Evolutionary conservation across 2,329 filamentous ascomycete species (phyloP).

Genomic region (Sordariomycetes sp.): DNA sequence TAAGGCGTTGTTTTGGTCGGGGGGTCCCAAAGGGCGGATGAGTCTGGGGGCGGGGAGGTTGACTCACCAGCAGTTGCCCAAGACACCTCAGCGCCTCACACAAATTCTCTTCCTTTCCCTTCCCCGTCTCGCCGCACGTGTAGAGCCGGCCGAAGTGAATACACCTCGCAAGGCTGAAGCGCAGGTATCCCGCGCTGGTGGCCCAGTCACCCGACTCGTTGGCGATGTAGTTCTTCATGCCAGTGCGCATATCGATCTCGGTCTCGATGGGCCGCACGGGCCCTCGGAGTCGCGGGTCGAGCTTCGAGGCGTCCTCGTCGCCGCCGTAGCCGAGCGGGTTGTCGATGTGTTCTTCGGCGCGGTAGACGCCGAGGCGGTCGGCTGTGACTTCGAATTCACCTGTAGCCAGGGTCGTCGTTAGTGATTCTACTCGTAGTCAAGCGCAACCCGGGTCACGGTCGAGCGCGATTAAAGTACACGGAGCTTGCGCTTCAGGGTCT

Average conservation of each 20-base stretch:
- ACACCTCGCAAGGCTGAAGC: constrained; percentile 58
- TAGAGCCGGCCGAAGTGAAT: constrained; percentile 71
- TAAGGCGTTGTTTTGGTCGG: no score
- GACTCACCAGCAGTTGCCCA: constrained; percentile 47
- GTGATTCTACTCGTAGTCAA: no score
- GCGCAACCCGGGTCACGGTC: no score
- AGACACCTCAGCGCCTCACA: constrained; percentile 67
- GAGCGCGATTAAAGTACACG: no score
- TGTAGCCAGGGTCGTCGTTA: no score
- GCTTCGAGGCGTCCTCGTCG: constrained; percentile 59
- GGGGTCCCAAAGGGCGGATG: no score
- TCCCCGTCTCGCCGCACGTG: constrained; percentile 40
- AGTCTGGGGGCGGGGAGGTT: no score
- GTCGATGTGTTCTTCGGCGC: constrained; percentile 57
- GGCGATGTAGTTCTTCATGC: constrained; percentile 99
- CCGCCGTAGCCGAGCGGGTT: constrained; percentile 81
- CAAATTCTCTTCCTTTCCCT: constrained; percentile 63
- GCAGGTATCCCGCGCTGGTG: constrained; percentile 76
- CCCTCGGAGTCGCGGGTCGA: constrained; percentile 67
- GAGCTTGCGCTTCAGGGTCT: no score
- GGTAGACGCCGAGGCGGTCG: constrained; percentile 63
- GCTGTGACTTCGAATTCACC: constrained; percentile 74
- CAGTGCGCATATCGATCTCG: constrained; percentile 60
- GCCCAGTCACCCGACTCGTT: constrained; percentile 82
- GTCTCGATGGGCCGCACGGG: constrained; percentile 62